Base-by-base conservation (phyloP, 306 rosid genomes). In the Lagenaria siceraria region DNA sequence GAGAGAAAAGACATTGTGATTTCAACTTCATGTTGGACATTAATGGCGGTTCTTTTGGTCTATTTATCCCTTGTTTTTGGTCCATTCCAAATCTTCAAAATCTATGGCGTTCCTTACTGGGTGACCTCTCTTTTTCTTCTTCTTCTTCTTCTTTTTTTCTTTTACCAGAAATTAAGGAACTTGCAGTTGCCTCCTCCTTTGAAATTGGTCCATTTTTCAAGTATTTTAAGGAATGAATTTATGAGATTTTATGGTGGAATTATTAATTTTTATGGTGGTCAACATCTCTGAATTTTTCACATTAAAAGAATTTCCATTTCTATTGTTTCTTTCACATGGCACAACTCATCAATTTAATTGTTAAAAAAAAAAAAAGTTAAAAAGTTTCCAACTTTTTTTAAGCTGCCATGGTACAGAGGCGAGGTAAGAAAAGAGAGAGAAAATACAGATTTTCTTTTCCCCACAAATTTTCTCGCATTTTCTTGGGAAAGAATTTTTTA, bases 381-480 rank as follows among this genome's bases (percentile, higher is more conserved):
- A 19, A 38, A 0, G 13, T 21, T 55, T 55, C 6, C 1, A 46
- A 12, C 40, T 62, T n/a, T n/a, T n/a, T n/a, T n/a, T 58, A 92
- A 95, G 81, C 92, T 95, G 35, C 99, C 99, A 9, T 95, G 99
- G 99, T 95, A 95, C 85, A 87, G 99, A 0, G 99, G 99, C 85
- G 83, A 92, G 97, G 99, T 92, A 81, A 21, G 2, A 88, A 81
- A 14, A 14, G 6, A 11, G 89, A 78, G 0, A 14, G 1, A 24
- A 11, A 19, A 55, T 6, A 51, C n/a, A 21, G 7, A 7, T 48
- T 48, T 11, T 15, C 10, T 11, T 11, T 15, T 60, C 14, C 49
- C 49, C 49, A 43, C 49, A 5, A 1, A 51, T 31, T 24, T 22
- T 19, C 11, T 59, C 14, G 13, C 14, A 10, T 25, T 64, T 64